A percentile compares a stretch with the other conserved stretches of the same genome.
Evolutionary conservation across 495 filamentous ascomycete genomes (phyloP).

Genomic region (Penicillium angulare): DNA sequence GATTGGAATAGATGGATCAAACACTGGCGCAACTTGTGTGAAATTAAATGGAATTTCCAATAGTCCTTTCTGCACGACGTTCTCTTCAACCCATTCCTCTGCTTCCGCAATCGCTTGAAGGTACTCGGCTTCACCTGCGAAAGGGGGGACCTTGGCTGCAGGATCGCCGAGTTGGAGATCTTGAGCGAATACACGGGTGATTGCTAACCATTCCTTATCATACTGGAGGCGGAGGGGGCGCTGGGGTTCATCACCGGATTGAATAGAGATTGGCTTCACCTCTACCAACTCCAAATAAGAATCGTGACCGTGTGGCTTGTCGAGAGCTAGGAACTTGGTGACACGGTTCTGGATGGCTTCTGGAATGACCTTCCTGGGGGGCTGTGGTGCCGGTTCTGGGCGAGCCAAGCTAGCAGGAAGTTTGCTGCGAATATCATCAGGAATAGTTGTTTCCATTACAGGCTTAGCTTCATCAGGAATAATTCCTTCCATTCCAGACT

Average conservation of each 20-base stretch:
- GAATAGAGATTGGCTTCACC: slow-evolving; percentile 44
- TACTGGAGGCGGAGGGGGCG: slow-evolving; percentile 61
- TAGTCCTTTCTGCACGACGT: slow-evolving; percentile 59
- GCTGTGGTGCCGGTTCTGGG: slow-evolving; percentile 13
- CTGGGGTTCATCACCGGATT: slow-evolving; percentile 11
- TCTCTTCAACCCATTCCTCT: slow-evolving; percentile 71
- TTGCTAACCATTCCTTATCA: slow-evolving; percentile 93
- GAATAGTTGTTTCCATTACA: neutral
- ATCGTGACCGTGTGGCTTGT: slow-evolving; percentile 75
- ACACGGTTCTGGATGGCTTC: slow-evolving; percentile 64
- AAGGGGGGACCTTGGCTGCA: slow-evolving; percentile 37
- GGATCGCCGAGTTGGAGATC: slow-evolving; percentile 60
- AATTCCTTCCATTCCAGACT: too few relatives aligned
- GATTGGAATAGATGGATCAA: slow-evolving; percentile 45
- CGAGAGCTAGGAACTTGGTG: slow-evolving; percentile 85
- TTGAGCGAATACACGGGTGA: slow-evolving; percentile 74
- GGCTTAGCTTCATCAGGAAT: neutral
- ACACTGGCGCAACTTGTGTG: slow-evolving; percentile 67
- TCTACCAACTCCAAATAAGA: slow-evolving; percentile 75
- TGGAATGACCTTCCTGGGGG: slow-evolving; percentile 41
- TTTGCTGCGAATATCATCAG: neutral
- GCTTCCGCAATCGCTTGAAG: slow-evolving; percentile 58
- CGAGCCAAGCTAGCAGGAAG: slow-evolving; percentile 1
- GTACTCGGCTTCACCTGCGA: slow-evolving; percentile 67
- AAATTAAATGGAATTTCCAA: slow-evolving; percentile 76